Base-by-base conservation (phyloP, 495 filamentous ascomycete species). In the Lepraria neglecta region DNA sequence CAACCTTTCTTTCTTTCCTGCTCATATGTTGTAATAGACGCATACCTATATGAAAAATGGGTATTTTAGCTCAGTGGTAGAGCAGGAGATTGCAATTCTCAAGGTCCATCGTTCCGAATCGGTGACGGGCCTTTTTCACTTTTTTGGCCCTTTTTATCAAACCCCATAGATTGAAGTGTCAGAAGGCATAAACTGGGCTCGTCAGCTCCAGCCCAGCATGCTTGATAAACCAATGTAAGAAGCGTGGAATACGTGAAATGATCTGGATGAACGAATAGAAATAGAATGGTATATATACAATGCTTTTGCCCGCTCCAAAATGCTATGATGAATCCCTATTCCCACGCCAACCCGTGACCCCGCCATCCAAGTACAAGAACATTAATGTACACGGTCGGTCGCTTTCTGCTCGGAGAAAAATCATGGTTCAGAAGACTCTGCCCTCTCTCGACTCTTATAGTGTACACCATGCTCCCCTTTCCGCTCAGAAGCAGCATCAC, bases 71-170 rank as follows among this genome's bases (percentile, higher is more conserved):
- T 56, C 24, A 43, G 54, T 24, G 54, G 27, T 44, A 56, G 35
- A n/a, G 54, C 54, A 44, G 24, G 54, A 28, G n/a, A 19, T 56
- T 56, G 33, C 38, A 44, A 24, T 42, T 28, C 42, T 24, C 35
- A 56, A 42, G 21, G 54, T 56, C 54, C 33, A 28, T 15, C 10
- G 21, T 42, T 28, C n/a, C 33, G 54, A 56, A 56, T 44, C 35
- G 30, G 54, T 56, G 53, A 40, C 27, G 21, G 19, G 17, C 19
- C 53, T 56, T 27, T 40, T 40, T 24, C 10, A 3, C 2, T 11
- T 35, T n/a, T 12, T 31, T 54, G 28, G 19, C 14, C 19, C 30
- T 51, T 4, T 19, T 51, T 51, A 1, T 51, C 14, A 19, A 5
- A 24, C 24, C 24, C 24, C 24, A 24, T 1, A 24, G 24, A 24